Percentiles rank a stretch among this genome's conserved stretches.
These are phyloP conservation scores for Solanum hybrid DNA, from an alignment of 305 asterid species.

Conservation along the genomic window DNA sequence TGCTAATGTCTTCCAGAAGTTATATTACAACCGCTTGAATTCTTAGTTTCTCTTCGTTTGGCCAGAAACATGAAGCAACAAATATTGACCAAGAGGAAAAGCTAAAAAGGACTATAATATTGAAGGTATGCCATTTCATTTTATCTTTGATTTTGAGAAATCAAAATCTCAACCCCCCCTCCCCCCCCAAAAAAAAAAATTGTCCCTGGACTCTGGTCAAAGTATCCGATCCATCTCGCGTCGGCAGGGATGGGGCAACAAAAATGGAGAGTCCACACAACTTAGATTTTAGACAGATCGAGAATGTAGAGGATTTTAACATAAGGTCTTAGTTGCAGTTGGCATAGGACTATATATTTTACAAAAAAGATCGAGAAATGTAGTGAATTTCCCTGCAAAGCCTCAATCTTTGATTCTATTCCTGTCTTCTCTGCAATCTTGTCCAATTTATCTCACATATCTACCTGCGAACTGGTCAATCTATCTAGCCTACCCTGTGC, in stretches of 20 bases:
- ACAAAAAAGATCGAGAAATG: background rate
- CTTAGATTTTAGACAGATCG: background rate
- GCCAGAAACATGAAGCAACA: background rate
- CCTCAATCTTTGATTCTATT: background rate
- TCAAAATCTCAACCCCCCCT: background rate
- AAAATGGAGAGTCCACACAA: background rate
- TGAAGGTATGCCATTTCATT: background rate
- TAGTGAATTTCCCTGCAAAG: background rate
- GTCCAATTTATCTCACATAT: background rate
- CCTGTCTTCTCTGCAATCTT: background rate
- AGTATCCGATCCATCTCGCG: background rate
- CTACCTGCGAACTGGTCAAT: background rate
- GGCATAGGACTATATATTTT: background rate
- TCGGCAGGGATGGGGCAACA: background rate
- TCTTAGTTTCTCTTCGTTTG: background rate
- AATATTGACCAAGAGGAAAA: background rate
- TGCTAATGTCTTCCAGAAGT: background rate
- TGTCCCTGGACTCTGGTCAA: background rate
- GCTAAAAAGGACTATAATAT: background rate
- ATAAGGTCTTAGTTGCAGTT: background rate
- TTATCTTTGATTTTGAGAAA: background rate
- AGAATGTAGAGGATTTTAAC: background rate
- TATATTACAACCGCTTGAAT: background rate
- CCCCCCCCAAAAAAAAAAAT: too few relatives aligned
- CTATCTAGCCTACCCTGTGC: background rate